Evolutionary conservation across 768 basidiomycete genomes (phyloP), one percentile per base, ranked within the genome.

Genomic region (Tephrocybe rancida): DNA sequence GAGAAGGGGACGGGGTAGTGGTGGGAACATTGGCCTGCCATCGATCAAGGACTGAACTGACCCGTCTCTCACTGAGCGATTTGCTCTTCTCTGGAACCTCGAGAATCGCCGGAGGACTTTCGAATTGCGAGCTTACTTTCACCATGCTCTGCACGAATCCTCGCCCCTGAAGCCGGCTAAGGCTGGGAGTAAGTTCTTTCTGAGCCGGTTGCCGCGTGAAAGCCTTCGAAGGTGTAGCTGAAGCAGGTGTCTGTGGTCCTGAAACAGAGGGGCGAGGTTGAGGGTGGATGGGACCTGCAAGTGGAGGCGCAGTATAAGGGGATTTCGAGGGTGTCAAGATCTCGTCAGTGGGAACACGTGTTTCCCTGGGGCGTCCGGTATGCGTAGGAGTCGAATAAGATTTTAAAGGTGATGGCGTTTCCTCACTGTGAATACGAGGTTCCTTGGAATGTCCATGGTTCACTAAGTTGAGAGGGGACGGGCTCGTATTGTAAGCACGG

Each of bases 71-170:
- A 52, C 64, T 61, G 14, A 48, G 39, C 34, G 69, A 64, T 44
- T 63, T 71, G 53, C 66, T 52, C 54, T 69, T 74, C 50, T 69
- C 70, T n/a, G 69, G 56, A 21, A 66, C 61, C 45, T 55, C 57
- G 9, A 70, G 66, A 44, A 69, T 69, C 54, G 69, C 62, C 0
- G 79, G 66, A 43, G 77, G 69, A 16, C 68, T 72, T 54, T 82
- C 79, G 4, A 86, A 67, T 57, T 80, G 74, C 16, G 79, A 73
- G 60, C 83, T 90, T 43, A 78, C 86, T 68, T 87, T 85, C 29
- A 94, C 87, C 73, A 91, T 84, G 57, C 80, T 90, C 67, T 90
- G 87, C 2, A 94, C 92, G 64, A 94, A 92, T 3, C 92, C 92
- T 35, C 92, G 84, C 18, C 92, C 92, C 62, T 92, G 86, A 16